phyloP scores from a whole-genome alignment of 1,284 basidiomycete species.

The Trichosporon sp. region DNA sequence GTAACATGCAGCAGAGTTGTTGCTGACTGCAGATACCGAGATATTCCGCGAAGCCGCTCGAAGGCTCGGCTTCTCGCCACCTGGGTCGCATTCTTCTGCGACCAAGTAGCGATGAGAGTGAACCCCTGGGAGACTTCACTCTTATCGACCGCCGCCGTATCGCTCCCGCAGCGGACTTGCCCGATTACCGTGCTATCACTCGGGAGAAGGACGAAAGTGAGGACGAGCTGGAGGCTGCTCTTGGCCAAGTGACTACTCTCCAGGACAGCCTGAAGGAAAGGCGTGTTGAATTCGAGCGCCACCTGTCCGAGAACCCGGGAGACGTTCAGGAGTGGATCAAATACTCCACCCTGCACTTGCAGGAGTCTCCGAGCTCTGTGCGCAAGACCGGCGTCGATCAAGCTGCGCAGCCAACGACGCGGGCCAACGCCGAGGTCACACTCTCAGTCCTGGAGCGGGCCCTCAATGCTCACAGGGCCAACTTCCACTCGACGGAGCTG shows the following conservation, averaged over 20 bases:
- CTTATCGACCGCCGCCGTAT: constrained; percentile 4
- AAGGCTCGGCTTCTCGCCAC: constrained; percentile 10
- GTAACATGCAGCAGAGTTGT: no score
- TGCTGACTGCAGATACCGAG: constrained; percentile 15
- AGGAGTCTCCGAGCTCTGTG: neutral
- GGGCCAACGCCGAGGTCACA: constrained; percentile 40
- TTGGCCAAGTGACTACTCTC: constrained; percentile 28
- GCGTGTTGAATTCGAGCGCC: constrained; percentile 32
- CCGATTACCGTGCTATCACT: constrained; percentile 13
- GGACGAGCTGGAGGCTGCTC: constrained; percentile 12
- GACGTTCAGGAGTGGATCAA: constrained; percentile 39
- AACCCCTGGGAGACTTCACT: constrained; percentile 5
- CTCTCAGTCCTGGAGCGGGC: constrained; percentile 41
- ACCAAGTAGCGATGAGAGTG: neutral
- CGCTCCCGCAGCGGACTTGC: constrained; percentile 3
- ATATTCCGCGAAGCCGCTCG: constrained; percentile 13
- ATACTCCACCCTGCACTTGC: constrained; percentile 38
- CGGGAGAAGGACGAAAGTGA: constrained; percentile 19
- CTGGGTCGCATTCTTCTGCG: constrained; percentile 12
- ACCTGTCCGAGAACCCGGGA: constrained; percentile 23
- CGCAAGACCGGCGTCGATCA: neutral
- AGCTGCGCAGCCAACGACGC: constrained; percentile 9
- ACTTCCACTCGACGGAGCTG: constrained; percentile 27
- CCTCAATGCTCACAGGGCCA: constrained; percentile 26
- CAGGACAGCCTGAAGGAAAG: constrained; percentile 28